A percentile compares a stretch with the other conserved stretches of the same genome.
Evolutionary conservation across 495 filamentous ascomycete species (phyloP).

Genomic region (Penicillium angulare): DNA sequence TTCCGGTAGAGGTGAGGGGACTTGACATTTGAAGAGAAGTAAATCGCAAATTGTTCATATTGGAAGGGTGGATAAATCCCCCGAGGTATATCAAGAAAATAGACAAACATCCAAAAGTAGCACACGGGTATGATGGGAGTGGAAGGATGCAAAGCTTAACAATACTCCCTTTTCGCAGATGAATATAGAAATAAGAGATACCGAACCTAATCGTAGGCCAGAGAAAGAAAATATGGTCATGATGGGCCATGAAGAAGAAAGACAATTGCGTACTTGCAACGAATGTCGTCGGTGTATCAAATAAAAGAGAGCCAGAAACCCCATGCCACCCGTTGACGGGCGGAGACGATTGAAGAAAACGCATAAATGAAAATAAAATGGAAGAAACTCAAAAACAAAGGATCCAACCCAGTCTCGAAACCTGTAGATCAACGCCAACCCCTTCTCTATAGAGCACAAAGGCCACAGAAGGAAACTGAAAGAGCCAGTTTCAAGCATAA

Average conservation of each 20-base stretch:
- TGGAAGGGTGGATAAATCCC: constrained; percentile 1
- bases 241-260: constrained; percentile 6
- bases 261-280: background rate
- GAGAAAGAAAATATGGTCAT: background rate
- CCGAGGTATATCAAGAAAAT: constrained; percentile 5
- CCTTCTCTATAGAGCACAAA: constrained; percentile 21
- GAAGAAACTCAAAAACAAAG: constrained; percentile 15
- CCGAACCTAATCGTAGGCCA: too few relatives aligned
- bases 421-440: constrained; percentile 36
- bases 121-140: constrained; percentile 11
- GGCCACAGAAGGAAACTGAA: constrained; percentile 5
- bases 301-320: constrained; percentile 1
- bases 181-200: too few relatives aligned
- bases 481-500: constrained; percentile 2
- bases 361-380: constrained; percentile 14
- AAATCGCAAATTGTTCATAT: too few relatives aligned
- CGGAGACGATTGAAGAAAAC: too few relatives aligned
- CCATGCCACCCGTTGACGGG: constrained; percentile 3
- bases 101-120: background rate
- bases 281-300: constrained; percentile 2
- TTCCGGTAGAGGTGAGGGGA: too few relatives aligned
- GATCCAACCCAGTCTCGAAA: too few relatives aligned
- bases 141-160: too few relatives aligned
- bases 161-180: too few relatives aligned
- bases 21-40: too few relatives aligned